phyloP scores from a whole-genome alignment of 768 basidiomycete genomes.

The Lanmaoa rubissima region DNA sequence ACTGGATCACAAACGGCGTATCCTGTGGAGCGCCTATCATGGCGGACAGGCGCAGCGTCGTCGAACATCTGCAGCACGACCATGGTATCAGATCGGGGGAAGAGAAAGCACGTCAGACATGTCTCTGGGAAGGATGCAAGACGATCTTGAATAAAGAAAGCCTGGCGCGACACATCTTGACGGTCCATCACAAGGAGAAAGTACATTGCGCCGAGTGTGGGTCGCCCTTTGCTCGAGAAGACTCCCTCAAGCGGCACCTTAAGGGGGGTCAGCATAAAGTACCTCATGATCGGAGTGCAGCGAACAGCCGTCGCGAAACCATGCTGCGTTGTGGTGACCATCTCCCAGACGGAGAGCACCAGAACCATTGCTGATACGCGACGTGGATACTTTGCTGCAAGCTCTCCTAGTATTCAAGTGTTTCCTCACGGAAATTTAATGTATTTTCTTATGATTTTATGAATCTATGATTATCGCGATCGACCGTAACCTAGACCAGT shows the following conservation, averaged over 20 bases:
- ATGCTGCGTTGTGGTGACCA: neutral
- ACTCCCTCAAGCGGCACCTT: slow-evolving; percentile 27
- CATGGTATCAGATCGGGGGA: slow-evolving; percentile 18
- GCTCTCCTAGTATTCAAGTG: too few relatives aligned
- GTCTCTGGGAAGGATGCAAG: slow-evolving; percentile 21
- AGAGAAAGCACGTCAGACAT: slow-evolving; percentile 15
- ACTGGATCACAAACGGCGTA: slow-evolving; percentile 10
- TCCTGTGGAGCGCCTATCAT: neutral
- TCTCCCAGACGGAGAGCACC: neutral
- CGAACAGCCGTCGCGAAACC: neutral
- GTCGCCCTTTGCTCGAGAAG: slow-evolving; percentile 26
- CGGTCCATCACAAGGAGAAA: slow-evolving; percentile 24
- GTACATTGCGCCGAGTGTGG: slow-evolving; percentile 18
- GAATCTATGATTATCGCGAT: neutral
- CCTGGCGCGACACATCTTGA: slow-evolving; percentile 24
- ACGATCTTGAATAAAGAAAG: slow-evolving; percentile 30
- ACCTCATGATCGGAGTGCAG: neutral
- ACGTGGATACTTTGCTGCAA: neutral
- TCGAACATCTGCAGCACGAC: slow-evolving; percentile 11
- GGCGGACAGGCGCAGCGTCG: slow-evolving; percentile 15
- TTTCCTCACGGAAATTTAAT: neutral
- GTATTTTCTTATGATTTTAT: neutral
- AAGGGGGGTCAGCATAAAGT: slow-evolving; percentile 17
- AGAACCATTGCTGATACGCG: neutral
- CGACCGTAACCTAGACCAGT: neutral